Base-by-base conservation (phyloP, 768 basidiomycete genomes). In the Termitomyces titanicus region DNA sequence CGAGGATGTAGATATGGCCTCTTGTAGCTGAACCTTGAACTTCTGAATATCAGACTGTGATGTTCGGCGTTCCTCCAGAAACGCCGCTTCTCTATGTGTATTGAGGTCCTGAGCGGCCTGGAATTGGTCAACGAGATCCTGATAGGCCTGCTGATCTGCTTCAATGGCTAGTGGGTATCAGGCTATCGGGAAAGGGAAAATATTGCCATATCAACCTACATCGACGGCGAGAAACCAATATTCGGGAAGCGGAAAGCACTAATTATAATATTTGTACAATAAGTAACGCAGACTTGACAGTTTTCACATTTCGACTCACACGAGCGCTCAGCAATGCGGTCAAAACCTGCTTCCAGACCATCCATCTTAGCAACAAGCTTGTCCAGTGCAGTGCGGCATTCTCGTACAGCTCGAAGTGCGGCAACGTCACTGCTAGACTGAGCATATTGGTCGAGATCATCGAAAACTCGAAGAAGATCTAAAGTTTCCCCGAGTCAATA, bases 281-380 rank as follows among this genome's bases (percentile, higher is more conserved):
- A n/a, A n/a, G n/a, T n/a, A 55, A 51, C 45, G 54, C 5, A 34
- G 6, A 8, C 4, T 44, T 3, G 5, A 39, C 39, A 9, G 29
- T 25, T 44, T 17, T 33, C 47, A 13, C 4, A n/a, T 1, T 49
- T 38, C 6, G 22, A 78, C 90, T 53, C 66, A 93, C 93, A 68
- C 56, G 90, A 91, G 45, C 88, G 82, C 66, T 94, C 92, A 3
- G 90, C 88, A 62, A 95, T 87, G 59, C 84, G 81, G 62, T 95
- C 94, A 64, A 97, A 94, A 2, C 88, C 87, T 0, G 81, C 68
- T 66, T 92, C 88, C 12, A 95, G 74, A 24, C 75, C 78, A 56
- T 96, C 92, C 84, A 97, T 90, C 68, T 84, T 87, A 31, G 68
- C 71, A 40, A 93, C 74, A 5, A 91, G 76, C 67, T 82, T 89